Conservation (phyloP, 148 eudicot genomes). For the Fallopia convolvulus region DNA sequence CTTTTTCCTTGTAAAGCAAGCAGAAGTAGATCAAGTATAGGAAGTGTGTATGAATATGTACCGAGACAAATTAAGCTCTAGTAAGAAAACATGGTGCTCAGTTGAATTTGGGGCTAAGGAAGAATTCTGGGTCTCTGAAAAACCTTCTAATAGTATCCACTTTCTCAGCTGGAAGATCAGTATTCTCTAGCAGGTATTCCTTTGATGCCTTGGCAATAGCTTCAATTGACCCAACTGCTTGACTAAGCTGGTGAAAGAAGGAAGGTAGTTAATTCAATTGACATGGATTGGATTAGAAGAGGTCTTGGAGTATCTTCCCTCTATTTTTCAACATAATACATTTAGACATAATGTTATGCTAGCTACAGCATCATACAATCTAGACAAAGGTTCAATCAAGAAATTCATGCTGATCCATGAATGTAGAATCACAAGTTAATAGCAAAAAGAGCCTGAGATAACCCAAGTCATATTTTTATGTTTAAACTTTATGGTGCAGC, state of each 20-base stretch:
- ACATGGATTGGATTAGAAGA: neutral
- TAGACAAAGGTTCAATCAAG: neutral
- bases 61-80: neutral
- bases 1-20: neutral
- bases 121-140: constrained; percentile 72
- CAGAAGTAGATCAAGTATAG: neutral
- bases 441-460: neutral
- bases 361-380: neutral
- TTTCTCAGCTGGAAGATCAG: constrained; percentile 84
- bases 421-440: neutral
- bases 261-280: neutral
- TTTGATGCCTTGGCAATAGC: constrained; percentile 88
- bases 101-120: constrained; percentile 60
- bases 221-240: constrained; percentile 88
- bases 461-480: neutral
- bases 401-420: neutral
- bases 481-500: neutral
- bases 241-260: constrained; percentile 60
- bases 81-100: constrained; percentile 16
- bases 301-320: neutral
- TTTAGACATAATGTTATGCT: neutral
- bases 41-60: neutral
- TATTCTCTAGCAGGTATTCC: constrained; percentile 61
- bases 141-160: constrained; percentile 72
- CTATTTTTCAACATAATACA: too few relatives aligned